phyloP scores from a whole-genome alignment of 805 yeast species.

The Metschnikowia colocasiae region DNA sequence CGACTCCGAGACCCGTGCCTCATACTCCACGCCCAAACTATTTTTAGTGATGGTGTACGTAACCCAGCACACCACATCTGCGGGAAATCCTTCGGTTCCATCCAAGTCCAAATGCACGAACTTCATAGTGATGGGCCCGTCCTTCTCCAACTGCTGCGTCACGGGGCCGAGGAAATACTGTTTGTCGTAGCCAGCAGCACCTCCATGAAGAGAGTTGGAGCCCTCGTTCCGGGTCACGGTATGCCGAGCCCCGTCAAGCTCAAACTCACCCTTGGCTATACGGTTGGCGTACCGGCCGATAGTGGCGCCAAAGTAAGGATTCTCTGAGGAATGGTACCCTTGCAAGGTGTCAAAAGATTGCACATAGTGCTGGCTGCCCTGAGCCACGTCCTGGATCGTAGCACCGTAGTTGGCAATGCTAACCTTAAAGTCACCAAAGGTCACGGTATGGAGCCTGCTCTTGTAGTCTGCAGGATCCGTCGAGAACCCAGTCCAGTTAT shows the following conservation, averaged over 20 bases:
- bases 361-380: conserved; percentile 38
- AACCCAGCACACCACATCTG: conserved; percentile 45
- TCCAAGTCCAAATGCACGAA: conserved; percentile 45
- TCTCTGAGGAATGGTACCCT: conserved; percentile 24
- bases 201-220: conserved; percentile 49
- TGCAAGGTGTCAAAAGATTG: conserved; percentile 36
- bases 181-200: conserved; percentile 49
- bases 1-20: conserved; percentile 29
- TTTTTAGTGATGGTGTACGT: conserved; percentile 40
- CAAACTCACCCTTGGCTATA: conserved; percentile 43
- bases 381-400: conserved; percentile 40
- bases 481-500: conserved; percentile 30
- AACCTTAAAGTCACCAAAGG: conserved; percentile 32
- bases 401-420: conserved; percentile 51
- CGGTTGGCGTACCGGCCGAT: conserved; percentile 67
- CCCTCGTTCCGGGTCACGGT: conserved; percentile 43
- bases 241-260: conserved; percentile 38
- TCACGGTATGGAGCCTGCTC: conserved; percentile 36
- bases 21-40: conserved; percentile 48
- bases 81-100: conserved; percentile 59
- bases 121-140: conserved; percentile 29
- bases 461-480: conserved; percentile 16
- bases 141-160: conserved; percentile 28
- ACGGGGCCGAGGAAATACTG: conserved; percentile 53
- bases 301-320: conserved; percentile 60